These are phyloP conservation scores for Scedosporium minutisporum DNA, from an alignment of 2,329 filamentous ascomycete genomes.

Conservation along the genomic window DNA sequence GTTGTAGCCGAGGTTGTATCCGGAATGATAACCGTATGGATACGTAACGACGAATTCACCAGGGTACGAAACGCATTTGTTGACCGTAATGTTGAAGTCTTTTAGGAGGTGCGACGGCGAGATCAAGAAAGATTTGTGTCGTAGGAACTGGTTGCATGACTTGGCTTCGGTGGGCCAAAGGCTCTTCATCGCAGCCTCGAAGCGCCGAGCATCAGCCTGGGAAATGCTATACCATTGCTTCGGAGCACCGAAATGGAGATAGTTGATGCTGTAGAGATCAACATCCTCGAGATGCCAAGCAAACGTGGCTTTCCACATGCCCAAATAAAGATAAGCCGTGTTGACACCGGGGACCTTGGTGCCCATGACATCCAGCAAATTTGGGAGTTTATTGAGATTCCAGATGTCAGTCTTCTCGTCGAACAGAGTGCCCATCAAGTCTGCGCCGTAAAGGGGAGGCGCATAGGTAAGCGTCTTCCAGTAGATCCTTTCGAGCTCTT, in stretches of 20 bases:
- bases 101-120: conserved; percentile 80
- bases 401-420: conserved; percentile 73
- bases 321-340: conserved; percentile 92
- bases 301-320: conserved; percentile 99
- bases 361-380: conserved; percentile 84
- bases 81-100: conserved; percentile 91
- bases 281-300: conserved; percentile 99
- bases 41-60: conserved; percentile 98
- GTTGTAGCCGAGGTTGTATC: conserved; percentile 96
- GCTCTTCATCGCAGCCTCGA: conserved; percentile 89
- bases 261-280: conserved; percentile 99
- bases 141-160: conserved; percentile 88
- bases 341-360: conserved; percentile 97
- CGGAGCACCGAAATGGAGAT: conserved; percentile 94
- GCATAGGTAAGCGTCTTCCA: conserved; percentile 98
- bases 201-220: conserved; percentile 83
- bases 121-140: conserved; percentile 95
- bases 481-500: conserved; percentile 87
- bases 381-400: conserved; percentile 93
- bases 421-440: conserved; percentile 92
- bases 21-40: conserved; percentile 96
- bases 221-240: conserved; percentile 99
- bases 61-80: conserved; percentile 89
- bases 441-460: conserved; percentile 87
- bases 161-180: conserved; percentile 95